Evolutionary conservation across 176 grass and related monocot genomes (phyloP).

Genomic region (Musa acuminata): DNA sequence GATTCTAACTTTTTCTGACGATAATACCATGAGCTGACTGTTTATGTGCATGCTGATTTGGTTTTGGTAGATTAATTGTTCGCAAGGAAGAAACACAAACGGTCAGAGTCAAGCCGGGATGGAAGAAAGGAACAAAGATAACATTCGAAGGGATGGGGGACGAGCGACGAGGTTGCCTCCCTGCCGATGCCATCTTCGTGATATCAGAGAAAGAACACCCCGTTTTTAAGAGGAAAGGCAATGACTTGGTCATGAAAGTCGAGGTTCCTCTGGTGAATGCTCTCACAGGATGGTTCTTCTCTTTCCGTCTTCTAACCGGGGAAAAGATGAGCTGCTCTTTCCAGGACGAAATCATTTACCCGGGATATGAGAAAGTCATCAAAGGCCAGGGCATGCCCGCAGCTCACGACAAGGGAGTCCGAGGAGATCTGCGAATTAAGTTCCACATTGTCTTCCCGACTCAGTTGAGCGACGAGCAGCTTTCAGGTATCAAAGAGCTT

Average conservation of each 20-base stretch:
- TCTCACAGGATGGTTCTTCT: constrained; percentile 73
- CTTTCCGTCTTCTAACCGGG: constrained; percentile 56
- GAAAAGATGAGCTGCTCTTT: constrained; percentile 71
- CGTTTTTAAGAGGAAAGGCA: constrained; percentile 59
- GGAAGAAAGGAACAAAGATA: constrained; percentile 69
- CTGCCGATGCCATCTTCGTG: constrained; percentile 45
- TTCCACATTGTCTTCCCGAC: constrained; percentile 65
- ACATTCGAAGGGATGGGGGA: constrained; percentile 64
- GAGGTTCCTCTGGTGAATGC: constrained; percentile 76
- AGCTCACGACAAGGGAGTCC: constrained; percentile 32
- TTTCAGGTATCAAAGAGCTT: constrained; percentile 41
- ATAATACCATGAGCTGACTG: no score
- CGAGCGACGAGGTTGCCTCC: constrained; percentile 56
- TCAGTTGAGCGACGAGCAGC: constrained; percentile 50
- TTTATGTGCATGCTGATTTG: no score
- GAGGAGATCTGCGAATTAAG: constrained; percentile 66
- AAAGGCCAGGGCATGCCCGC: constrained; percentile 73
- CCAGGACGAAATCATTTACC: constrained; percentile 63
- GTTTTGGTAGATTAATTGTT: constrained; percentile 41
- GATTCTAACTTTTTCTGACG: no score
- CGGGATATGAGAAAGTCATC: constrained; percentile 67
- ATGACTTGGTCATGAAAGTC: constrained; percentile 78
- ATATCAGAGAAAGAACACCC: constrained; percentile 77
- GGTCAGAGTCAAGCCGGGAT: constrained; percentile 65
- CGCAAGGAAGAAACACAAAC: constrained; percentile 63